Evolutionary conservation across 495 filamentous ascomycete species (phyloP).

Genomic region (Articulospora tetracladia): DNA sequence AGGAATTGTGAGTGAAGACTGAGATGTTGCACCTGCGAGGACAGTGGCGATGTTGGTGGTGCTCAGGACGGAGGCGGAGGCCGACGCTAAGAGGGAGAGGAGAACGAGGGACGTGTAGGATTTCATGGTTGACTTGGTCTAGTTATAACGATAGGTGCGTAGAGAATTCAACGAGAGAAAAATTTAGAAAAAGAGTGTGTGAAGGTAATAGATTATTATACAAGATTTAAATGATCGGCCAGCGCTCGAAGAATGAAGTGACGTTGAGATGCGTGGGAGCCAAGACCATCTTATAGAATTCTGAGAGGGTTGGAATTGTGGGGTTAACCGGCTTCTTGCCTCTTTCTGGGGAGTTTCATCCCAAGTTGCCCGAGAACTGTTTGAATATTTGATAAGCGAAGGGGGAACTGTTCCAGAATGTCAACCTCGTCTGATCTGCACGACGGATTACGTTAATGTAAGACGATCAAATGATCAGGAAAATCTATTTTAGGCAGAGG

Average conservation of each 20-base stretch:
- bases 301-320: no score
- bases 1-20: constrained; percentile 8
- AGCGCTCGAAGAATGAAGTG: constrained; percentile 7
- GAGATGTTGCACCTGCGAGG: constrained; percentile 9
- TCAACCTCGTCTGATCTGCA: background rate
- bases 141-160: background rate
- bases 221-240: constrained; percentile 6
- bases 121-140: constrained; percentile 1
- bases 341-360: no score
- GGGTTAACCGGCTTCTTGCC: no score
- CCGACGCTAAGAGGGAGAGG: constrained; percentile 8
- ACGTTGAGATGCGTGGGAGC: background rate
- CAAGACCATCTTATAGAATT: constrained; percentile 13
- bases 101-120: constrained; percentile 1
- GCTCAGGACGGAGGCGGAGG: constrained; percentile 15
- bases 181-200: background rate
- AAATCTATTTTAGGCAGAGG: no score
- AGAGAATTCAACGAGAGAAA: background rate
- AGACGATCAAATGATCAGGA: background rate
- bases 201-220: background rate
- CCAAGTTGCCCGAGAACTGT: no score
- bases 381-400: background rate
- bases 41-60: constrained; percentile 20
- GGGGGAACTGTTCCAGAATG: background rate
- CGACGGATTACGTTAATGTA: background rate